Conservation (phyloP, 73 alveolate genomes). For the Paramecium octaurelia region DNA sequence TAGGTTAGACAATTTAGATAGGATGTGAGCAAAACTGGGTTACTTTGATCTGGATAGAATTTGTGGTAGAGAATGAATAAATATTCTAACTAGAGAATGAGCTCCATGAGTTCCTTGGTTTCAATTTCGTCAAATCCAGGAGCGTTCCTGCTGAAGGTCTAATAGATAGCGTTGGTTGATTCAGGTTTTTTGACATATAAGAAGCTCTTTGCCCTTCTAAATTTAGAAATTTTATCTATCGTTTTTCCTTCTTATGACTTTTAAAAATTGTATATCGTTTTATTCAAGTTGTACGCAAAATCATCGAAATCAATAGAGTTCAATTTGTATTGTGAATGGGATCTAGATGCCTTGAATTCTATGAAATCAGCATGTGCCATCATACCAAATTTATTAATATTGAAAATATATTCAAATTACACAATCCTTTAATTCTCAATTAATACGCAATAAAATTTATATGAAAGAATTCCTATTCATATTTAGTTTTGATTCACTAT, state of each 20-base stretch:
- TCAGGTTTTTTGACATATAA: background rate
- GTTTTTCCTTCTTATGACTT: background rate
- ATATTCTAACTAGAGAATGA: background rate
- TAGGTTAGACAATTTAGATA: background rate
- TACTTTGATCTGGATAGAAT: constrained; percentile 27
- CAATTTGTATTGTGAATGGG: background rate
- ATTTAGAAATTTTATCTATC: background rate
- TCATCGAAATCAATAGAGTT: background rate
- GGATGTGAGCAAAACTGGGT: background rate
- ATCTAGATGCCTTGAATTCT: background rate
- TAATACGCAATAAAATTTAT: background rate
- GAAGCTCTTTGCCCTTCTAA: background rate
- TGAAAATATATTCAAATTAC: background rate
- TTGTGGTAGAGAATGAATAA: constrained; percentile 13
- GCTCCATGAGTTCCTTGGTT: constrained; percentile 20
- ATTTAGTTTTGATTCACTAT: background rate
- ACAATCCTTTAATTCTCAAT: background rate
- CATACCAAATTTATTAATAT: background rate
- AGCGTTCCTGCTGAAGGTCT: background rate
- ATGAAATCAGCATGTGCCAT: background rate
- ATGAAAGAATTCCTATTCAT: background rate
- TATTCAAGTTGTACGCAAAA: background rate
- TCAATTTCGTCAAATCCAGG: constrained; percentile 9
- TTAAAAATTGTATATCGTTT: background rate
- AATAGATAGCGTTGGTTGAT: background rate